Conservation (phyloP, 768 basidiomycete genomes). For the Mycena belliarum region DNA sequence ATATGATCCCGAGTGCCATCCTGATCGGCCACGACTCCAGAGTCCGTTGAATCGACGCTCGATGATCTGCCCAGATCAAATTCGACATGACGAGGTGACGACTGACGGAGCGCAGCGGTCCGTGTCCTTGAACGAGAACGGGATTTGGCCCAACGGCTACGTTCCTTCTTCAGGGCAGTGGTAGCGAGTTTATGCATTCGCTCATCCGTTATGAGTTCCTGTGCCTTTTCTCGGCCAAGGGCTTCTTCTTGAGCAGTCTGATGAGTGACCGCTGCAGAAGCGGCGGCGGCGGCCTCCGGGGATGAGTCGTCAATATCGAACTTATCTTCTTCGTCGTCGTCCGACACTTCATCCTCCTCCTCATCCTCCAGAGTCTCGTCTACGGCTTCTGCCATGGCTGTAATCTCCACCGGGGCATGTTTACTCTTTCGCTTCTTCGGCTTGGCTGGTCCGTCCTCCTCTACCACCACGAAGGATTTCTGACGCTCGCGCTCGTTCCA, state of each 20-base stretch:
- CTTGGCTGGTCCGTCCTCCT: slow-evolving; percentile 67
- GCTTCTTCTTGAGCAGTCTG: slow-evolving; percentile 24
- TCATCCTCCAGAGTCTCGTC: slow-evolving; percentile 43
- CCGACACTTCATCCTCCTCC: slow-evolving; percentile 50
- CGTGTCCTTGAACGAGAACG: slow-evolving; percentile 57
- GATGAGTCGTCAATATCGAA: slow-evolving; percentile 95
- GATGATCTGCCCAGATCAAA: slow-evolving; percentile 36
- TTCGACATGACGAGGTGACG: slow-evolving; percentile 54
- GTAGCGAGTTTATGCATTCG: slow-evolving; percentile 32
- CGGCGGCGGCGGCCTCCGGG: slow-evolving; percentile 44
- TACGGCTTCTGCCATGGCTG: slow-evolving; percentile 16
- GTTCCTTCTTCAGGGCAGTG: slow-evolving; percentile 32
- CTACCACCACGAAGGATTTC: slow-evolving; percentile 98
- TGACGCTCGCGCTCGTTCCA: slow-evolving; percentile 99
- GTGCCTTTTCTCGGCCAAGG: slow-evolving; percentile 30
- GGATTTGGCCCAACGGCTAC: slow-evolving; percentile 40
- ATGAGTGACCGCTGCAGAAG: slow-evolving; percentile 19
- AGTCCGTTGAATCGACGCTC: slow-evolving; percentile 35
- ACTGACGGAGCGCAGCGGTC: slow-evolving; percentile 59
- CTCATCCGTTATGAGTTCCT: slow-evolving; percentile 30
- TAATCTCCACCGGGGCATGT: slow-evolving; percentile 19
- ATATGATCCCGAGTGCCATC: slow-evolving; percentile 57
- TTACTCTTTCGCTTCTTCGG: slow-evolving; percentile 30
- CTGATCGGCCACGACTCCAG: slow-evolving; percentile 27
- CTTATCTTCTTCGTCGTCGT: slow-evolving; percentile 56